A percentile compares a stretch with the other conserved stretches of the same genome.
Conservation (phyloP, 352 stramenopile genomes). For the Globisporangium canariense region DNA sequence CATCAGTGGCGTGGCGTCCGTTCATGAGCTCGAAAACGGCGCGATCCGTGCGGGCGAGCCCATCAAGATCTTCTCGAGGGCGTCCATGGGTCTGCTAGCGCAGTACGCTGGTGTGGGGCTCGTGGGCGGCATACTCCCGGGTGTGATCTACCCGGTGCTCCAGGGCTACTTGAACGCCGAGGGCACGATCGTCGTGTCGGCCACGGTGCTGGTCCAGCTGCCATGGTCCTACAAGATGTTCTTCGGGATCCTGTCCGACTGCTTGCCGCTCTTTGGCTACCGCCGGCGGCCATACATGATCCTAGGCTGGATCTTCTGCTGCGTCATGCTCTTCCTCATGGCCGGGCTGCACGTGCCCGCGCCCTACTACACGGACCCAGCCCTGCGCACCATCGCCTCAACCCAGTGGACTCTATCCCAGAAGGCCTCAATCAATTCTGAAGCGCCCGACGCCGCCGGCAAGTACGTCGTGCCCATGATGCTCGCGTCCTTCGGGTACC, state of each 20-base stretch:
- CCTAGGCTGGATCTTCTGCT: conserved; percentile 48
- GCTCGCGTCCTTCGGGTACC: conserved; percentile 62
- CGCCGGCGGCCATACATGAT: conserved; percentile 59
- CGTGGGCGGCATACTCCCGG: conserved; percentile 39
- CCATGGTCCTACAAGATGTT: conserved; percentile 65
- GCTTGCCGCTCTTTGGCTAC: conserved; percentile 53
- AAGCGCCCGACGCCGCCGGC: conserved; percentile 32
- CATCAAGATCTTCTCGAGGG: conserved; percentile 26
- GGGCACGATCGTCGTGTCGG: conserved; percentile 50
- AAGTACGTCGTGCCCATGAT: conserved; percentile 71
- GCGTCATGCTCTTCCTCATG: conserved; percentile 49
- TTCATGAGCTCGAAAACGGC: conserved; percentile 24
- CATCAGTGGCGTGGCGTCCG: background rate
- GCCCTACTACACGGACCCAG: conserved; percentile 48
- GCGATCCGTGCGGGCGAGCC: conserved; percentile 29
- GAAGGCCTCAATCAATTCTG: conserved; percentile 36
- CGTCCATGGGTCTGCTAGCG: conserved; percentile 35
- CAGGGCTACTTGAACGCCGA: conserved; percentile 56
- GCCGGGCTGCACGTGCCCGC: conserved; percentile 26
- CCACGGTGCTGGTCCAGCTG: conserved; percentile 43
- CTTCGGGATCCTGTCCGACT: conserved; percentile 55
- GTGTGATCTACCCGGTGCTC: conserved; percentile 54
- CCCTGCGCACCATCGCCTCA: conserved; percentile 27
- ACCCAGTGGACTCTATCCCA: conserved; percentile 31
- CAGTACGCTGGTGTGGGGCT: conserved; percentile 62